A percentile compares a stretch with the other conserved stretches of the same genome.
These are phyloP conservation scores for Pseudocercospora pini-densiflorae DNA, from an alignment of 2,329 filamentous ascomycete genomes.

Conservation along the genomic window DNA sequence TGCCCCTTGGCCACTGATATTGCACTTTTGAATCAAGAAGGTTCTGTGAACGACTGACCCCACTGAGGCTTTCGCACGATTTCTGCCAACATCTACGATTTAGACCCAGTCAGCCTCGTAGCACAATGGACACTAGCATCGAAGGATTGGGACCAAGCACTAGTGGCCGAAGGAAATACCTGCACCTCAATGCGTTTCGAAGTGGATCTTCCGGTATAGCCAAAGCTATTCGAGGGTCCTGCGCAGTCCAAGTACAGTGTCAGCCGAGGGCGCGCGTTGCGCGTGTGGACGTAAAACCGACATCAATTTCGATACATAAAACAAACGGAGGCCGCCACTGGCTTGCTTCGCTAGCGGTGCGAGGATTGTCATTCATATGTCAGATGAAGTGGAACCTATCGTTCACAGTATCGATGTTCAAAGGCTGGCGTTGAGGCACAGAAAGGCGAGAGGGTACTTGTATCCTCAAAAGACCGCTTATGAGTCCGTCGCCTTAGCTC, in stretches of 20 bases:
- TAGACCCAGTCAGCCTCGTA: conserved; percentile 5
- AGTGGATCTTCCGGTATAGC: conserved; percentile 4
- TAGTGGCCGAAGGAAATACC: background rate
- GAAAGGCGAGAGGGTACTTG: background rate
- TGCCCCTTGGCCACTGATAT: conserved; percentile 1
- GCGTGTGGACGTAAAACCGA: background rate
- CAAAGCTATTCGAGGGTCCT: background rate
- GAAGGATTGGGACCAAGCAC: background rate
- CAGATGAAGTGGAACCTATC: conserved; percentile 3
- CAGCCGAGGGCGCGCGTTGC: background rate
- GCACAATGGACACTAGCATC: conserved; percentile 1
- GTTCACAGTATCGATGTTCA: conserved; percentile 1
- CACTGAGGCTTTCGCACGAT: background rate
- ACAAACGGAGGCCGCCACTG: background rate
- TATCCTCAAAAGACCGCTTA: conserved; percentile 1
- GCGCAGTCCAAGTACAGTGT: conserved; percentile 8
- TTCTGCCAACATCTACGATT: conserved; percentile 6
- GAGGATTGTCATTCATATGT: background rate
- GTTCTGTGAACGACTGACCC: conserved; percentile 1
- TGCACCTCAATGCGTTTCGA: conserved; percentile 3
- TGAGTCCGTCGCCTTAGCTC: conserved; percentile 1
- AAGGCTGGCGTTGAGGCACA: conserved; percentile 7
- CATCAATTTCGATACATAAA: background rate
- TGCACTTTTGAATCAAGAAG: conserved; percentile 4
- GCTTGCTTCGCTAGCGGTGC: conserved; percentile 8